Percentiles rank a stretch among this genome's conserved stretches.
phyloP scores from a whole-genome alignment of 768 basidiomycete genomes.

The Phanerochaete sordida region DNA sequence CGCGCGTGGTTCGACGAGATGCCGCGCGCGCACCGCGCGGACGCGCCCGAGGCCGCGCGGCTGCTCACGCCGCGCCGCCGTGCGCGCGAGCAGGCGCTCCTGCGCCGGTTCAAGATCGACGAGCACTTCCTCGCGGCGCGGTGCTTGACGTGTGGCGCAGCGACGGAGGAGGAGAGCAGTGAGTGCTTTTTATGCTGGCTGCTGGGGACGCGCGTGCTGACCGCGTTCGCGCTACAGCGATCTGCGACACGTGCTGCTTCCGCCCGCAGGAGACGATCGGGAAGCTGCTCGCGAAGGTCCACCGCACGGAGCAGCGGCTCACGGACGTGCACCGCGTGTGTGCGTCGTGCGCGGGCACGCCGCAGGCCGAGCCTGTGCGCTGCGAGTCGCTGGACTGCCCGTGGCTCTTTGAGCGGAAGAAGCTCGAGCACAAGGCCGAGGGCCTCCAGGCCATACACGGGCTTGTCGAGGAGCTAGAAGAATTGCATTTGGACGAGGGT shows the following conservation, averaged over 20 bases:
- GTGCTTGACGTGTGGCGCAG: conserved; percentile 65
- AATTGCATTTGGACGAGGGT: not conserved
- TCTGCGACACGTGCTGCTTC: conserved; percentile 62
- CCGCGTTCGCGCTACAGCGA: conserved; percentile 12
- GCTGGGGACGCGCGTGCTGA: not conserved
- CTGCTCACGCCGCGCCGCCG: conserved; percentile 34
- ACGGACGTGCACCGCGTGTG: conserved; percentile 66
- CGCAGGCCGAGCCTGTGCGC: conserved; percentile 53
- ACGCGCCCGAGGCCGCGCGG: conserved; percentile 32
- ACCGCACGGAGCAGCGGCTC: conserved; percentile 52
- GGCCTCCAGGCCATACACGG: conserved; percentile 27
- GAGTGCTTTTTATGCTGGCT: not conserved
- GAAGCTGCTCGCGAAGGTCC: conserved; percentile 50
- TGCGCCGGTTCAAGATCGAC: conserved; percentile 55
- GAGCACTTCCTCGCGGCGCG: conserved; percentile 70
- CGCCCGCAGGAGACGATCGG: conserved; percentile 53
- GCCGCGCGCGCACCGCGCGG: conserved; percentile 55
- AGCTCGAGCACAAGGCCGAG: conserved; percentile 42
- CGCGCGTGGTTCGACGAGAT: conserved; percentile 84
- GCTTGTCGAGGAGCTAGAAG: conserved; percentile 32
- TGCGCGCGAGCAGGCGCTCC: conserved; percentile 21
- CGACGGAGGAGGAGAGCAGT: conserved; percentile 48
- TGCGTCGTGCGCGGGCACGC: conserved; percentile 58
- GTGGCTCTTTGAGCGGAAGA: conserved; percentile 72
- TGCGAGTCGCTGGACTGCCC: conserved; percentile 89